phyloP scores from a whole-genome alignment of 2,329 filamentous ascomycete genomes.

The Aspergillus phoenicis region DNA sequence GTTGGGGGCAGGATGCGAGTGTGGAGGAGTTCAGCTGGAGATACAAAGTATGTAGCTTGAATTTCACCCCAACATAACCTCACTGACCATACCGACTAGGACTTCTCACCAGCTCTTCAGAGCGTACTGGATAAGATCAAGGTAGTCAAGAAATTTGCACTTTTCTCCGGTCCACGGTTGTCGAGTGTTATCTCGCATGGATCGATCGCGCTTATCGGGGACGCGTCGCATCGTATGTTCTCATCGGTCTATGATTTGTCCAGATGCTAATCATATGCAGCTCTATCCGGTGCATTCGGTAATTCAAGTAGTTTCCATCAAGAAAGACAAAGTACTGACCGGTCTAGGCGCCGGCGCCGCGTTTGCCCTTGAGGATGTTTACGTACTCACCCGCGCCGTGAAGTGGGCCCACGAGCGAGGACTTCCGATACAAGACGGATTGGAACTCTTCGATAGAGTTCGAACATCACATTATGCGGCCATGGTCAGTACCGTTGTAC shows the following conservation, averaged over 20 bases:
- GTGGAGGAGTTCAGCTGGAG: constrained; percentile 12
- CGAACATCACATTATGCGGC: constrained; percentile 15
- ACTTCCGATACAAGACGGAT: not conserved
- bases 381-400: constrained; percentile 14
- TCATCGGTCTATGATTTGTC: too few species aligned
- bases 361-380: constrained; percentile 20
- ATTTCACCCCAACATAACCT: too few species aligned
- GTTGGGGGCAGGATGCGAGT: constrained; percentile 17
- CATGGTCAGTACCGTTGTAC: constrained; percentile 6
- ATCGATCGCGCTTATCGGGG: constrained; percentile 16
- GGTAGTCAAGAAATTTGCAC: constrained; percentile 16
- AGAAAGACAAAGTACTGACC: not conserved
- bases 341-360: constrained; percentile 13
- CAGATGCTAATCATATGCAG: not conserved
- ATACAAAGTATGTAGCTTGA: constrained; percentile 4
- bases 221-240: constrained; percentile 19
- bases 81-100: not conserved
- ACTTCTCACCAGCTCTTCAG: constrained; percentile 11
- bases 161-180: constrained; percentile 15
- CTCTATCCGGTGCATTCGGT: constrained; percentile 20
- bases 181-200: constrained; percentile 6
- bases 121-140: constrained; percentile 11
- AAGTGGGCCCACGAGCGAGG: constrained; percentile 6
- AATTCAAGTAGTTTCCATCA: not conserved
- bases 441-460: constrained; percentile 12